Conservation (phyloP, 148 eudicot species). For the Silene uniflora region DNA sequence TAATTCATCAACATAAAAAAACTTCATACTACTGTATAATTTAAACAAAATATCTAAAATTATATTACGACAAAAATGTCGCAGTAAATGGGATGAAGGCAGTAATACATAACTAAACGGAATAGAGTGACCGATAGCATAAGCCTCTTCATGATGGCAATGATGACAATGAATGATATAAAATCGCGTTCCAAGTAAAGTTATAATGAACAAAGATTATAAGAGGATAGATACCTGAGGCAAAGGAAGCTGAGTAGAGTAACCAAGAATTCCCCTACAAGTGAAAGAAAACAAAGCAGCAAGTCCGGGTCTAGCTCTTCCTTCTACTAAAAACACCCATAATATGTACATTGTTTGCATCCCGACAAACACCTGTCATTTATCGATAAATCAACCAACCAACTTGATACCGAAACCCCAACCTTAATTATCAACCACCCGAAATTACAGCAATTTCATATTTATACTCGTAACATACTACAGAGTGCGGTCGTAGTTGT, state of each 20-base stretch:
- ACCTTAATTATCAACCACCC: neutral
- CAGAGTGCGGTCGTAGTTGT: neutral
- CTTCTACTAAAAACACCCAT: constrained; percentile 84
- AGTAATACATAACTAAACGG: neutral
- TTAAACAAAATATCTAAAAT: too few relatives aligned
- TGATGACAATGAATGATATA: neutral
- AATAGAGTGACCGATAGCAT: too few relatives aligned
- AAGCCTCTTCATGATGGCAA: neutral
- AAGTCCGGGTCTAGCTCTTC: constrained; percentile 84
- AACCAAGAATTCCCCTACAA: constrained; percentile 90
- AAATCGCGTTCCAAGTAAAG: neutral
- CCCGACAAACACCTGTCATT: constrained; percentile 69
- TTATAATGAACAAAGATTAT: neutral
- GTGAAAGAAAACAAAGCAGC: constrained; percentile 88
- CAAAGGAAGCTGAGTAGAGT: constrained; percentile 88
- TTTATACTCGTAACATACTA: neutral
- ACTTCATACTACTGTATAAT: too few relatives aligned
- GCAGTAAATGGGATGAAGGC: neutral
- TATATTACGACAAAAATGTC: too few relatives aligned
- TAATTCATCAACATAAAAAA: too few relatives aligned
- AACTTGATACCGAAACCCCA: neutral
- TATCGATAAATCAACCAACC: constrained; percentile 5
- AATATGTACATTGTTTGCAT: constrained; percentile 81
- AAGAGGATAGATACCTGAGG: constrained; percentile 54
- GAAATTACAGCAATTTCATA: too few relatives aligned